A percentile compares a stretch with the other conserved stretches of the same genome.
Conservation (phyloP, 306 rosid genomes). For the Geum urbanum region DNA sequence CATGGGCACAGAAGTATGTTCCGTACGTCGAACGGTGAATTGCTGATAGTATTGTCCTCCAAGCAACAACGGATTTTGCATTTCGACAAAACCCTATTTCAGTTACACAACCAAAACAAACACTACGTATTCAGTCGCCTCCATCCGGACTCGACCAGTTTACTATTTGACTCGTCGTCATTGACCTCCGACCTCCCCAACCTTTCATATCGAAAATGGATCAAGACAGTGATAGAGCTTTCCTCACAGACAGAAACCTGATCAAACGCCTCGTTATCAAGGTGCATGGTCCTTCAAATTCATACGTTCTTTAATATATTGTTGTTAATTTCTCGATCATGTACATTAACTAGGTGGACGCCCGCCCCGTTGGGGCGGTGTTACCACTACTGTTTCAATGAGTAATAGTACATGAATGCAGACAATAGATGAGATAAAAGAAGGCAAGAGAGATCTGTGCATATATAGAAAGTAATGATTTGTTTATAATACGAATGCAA, state of each 20-base stretch:
- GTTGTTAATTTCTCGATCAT: too few relatives aligned
- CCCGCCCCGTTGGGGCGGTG: too few relatives aligned
- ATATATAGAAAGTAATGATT: too few relatives aligned
- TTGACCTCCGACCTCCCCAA: background rate
- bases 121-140: background rate
- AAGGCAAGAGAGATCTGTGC: too few relatives aligned
- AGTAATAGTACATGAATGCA: too few relatives aligned
- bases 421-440: too few relatives aligned
- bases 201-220: background rate
- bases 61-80: background rate
- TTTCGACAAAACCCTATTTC: background rate
- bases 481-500: too few relatives aligned
- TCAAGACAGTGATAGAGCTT: slow-evolving; percentile 30
- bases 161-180: background rate
- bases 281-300: slow-evolving; percentile 26
- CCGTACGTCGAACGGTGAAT: too few relatives aligned
- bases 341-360: too few relatives aligned
- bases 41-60: background rate
- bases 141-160: too few relatives aligned
- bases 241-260: slow-evolving; percentile 32
- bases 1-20: too few relatives aligned
- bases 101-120: background rate
- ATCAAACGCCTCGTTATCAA: slow-evolving; percentile 69
- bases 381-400: too few relatives aligned
- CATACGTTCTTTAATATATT: background rate